Conservation (phyloP, 1,139 yeast genomes). For the Yamadazyma mexicana region DNA sequence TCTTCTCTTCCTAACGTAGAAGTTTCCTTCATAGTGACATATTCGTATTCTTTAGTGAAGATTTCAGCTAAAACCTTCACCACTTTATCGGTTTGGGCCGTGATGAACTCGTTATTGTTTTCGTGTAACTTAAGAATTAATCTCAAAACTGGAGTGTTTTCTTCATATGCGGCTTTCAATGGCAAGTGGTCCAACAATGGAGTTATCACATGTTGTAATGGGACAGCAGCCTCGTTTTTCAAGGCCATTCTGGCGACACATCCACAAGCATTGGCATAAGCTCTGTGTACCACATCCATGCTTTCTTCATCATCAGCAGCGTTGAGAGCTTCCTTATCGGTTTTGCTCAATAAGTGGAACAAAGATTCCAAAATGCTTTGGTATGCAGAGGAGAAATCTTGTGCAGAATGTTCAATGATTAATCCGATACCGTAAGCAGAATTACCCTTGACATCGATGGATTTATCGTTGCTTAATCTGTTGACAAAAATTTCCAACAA, state of each 20-base stretch:
- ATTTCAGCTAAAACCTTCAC: slow-evolving; percentile 69
- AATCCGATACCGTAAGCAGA: slow-evolving; percentile 97
- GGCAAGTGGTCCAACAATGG: slow-evolving; percentile 81
- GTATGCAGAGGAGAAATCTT: slow-evolving; percentile 64
- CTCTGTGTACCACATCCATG: slow-evolving; percentile 77
- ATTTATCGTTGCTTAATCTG: slow-evolving; percentile 72
- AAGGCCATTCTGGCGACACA: slow-evolving; percentile 92
- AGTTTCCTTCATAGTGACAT: slow-evolving; percentile 65
- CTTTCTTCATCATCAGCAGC: slow-evolving; percentile 70
- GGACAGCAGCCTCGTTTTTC: slow-evolving; percentile 71
- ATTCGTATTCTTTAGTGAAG: slow-evolving; percentile 71
- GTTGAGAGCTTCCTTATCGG: slow-evolving; percentile 65
- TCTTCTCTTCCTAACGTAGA: slow-evolving; percentile 84
- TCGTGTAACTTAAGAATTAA: slow-evolving; percentile 73
- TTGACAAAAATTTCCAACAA: slow-evolving; percentile 68
- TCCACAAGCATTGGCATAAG: slow-evolving; percentile 94
- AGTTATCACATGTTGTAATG: slow-evolving; percentile 77
- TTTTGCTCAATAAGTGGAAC: slow-evolving; percentile 76
- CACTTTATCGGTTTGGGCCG: slow-evolving; percentile 60
- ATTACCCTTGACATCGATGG: slow-evolving; percentile 88
- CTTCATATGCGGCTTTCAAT: slow-evolving; percentile 85
- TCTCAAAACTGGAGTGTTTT: slow-evolving; percentile 86
- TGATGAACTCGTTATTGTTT: slow-evolving; percentile 56
- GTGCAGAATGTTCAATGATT: slow-evolving; percentile 57
- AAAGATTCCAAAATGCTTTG: slow-evolving; percentile 71